A percentile compares a stretch with the other conserved stretches of the same genome.
These are phyloP conservation scores for Aureobasidium sp. DNA, from an alignment of 2,329 filamentous ascomycete genomes.

Conservation along the genomic window DNA sequence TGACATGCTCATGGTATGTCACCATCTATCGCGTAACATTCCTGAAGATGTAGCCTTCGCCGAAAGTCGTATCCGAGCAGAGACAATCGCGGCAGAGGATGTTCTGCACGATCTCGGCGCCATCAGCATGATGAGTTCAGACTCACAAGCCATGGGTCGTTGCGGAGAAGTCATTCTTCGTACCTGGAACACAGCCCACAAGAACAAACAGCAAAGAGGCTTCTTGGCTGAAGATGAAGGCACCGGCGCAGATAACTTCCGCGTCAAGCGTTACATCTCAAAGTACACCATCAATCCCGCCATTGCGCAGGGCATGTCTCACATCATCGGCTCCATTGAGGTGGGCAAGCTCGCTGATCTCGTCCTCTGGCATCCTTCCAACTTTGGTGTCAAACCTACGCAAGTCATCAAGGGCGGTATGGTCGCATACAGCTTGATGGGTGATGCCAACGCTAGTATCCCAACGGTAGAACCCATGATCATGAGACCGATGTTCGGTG, in stretches of 20 bases:
- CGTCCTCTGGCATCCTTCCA: constrained; percentile 76
- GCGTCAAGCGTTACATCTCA: constrained; percentile 85
- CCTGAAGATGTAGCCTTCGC: constrained; percentile 94
- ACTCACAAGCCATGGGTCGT: constrained; percentile 94
- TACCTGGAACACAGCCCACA: constrained; percentile 96
- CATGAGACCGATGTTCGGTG: constrained; percentile 78
- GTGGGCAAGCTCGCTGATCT: constrained; percentile 85
- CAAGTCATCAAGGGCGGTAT: constrained; percentile 82
- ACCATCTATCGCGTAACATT: constrained; percentile 86
- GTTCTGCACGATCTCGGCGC: constrained; percentile 91
- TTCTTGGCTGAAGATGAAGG: constrained; percentile 68
- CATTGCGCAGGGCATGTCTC: constrained; percentile 80
- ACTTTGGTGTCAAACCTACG: constrained; percentile 80
- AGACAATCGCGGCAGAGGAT: constrained; percentile 95
- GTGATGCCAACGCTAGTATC: constrained; percentile 55
- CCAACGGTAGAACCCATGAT: constrained; percentile 81
- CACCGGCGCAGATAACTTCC: constrained; percentile 77
- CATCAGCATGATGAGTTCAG: constrained; percentile 95
- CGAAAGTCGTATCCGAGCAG: constrained; percentile 85
- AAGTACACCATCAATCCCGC: constrained; percentile 97
- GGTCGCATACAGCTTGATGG: constrained; percentile 76
- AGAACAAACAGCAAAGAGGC: constrained; percentile 86
- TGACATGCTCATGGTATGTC: constrained; percentile 98
- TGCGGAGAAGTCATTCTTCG: constrained; percentile 88
- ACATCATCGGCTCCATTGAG: constrained; percentile 80